A percentile compares a stretch with the other conserved stretches of the same genome.
phyloP scores from a whole-genome alignment of 495 filamentous ascomycete genomes.

The Aspergillus cristatus region DNA sequence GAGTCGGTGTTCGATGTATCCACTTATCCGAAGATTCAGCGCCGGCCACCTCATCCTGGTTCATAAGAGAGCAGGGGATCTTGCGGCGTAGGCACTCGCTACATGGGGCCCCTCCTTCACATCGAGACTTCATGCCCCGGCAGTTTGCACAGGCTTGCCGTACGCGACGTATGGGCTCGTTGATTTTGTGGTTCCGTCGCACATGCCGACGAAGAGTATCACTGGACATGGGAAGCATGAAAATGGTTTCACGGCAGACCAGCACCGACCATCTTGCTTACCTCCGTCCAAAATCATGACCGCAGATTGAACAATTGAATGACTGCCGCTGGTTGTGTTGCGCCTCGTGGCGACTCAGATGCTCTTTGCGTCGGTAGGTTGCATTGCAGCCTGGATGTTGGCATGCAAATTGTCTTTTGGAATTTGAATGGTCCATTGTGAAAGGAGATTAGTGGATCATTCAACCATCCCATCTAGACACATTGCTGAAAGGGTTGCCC shows the following conservation, averaged over 20 bases:
- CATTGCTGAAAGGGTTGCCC: no score
- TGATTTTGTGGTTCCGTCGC: slow-evolving; percentile 8
- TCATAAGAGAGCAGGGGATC: slow-evolving; percentile 8
- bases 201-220: slow-evolving; percentile 24
- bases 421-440: no score
- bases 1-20: background rate
- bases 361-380: slow-evolving; percentile 12
- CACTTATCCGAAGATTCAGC: background rate
- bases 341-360: slow-evolving; percentile 8
- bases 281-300: slow-evolving; percentile 13
- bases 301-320: slow-evolving; percentile 12
- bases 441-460: no score
- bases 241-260: background rate
- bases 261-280: no score
- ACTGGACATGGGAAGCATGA: slow-evolving; percentile 7
- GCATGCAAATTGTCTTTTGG: no score
- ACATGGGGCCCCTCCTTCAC: slow-evolving; percentile 20
- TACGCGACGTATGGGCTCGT: slow-evolving; percentile 9
- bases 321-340: slow-evolving; percentile 6
- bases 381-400: slow-evolving; percentile 10
- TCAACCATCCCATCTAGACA: no score
- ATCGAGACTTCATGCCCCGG: slow-evolving; percentile 15
- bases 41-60: background rate
- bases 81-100: slow-evolving; percentile 15
- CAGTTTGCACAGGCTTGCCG: slow-evolving; percentile 14